These are phyloP conservation scores for Aspergillus sergii DNA, from an alignment of 2,329 filamentous ascomycete genomes.

Conservation along the genomic window DNA sequence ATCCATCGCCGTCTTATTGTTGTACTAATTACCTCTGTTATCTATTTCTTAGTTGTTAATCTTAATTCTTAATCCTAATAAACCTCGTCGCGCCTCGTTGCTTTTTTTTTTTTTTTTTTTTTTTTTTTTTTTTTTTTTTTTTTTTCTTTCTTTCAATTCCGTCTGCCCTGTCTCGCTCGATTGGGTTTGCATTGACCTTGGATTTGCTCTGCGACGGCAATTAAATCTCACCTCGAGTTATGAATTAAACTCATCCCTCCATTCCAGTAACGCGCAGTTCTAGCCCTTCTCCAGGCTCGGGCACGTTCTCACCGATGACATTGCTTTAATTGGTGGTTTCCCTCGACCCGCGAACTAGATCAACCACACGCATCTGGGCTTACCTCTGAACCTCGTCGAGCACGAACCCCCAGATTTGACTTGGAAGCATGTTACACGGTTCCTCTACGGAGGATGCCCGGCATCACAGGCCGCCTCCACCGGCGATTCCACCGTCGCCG, in stretches of 20 bases:
- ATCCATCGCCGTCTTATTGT: not conserved
- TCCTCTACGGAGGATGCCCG: conserved; percentile 19
- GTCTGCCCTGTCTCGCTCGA: not conserved
- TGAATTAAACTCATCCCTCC: conserved; percentile 10
- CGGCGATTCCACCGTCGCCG: conserved; percentile 66
- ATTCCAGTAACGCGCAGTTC: conserved; percentile 9
- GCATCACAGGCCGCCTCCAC: conserved; percentile 13
- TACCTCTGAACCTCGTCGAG: conserved; percentile 1
- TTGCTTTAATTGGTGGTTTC: conserved; percentile 7
- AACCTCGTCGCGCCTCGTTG: not conserved
- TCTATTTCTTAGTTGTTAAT: not conserved
- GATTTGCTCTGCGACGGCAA: conserved; percentile 13
- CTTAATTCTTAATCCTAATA: conserved; percentile 7
- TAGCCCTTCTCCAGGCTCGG: not conserved
- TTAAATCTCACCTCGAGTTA: conserved; percentile 2
- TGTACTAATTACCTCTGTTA: not conserved
- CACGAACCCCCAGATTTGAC: not conserved
- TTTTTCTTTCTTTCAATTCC: conserved; percentile 8
- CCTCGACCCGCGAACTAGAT: not conserved
- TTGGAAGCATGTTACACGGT: conserved; percentile 13
- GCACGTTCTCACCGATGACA: conserved; percentile 11
- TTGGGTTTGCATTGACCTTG: conserved; percentile 8
- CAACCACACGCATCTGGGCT: not conserved
- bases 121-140: conserved; percentile 5
- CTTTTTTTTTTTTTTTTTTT: conserved; percentile 5